Evolutionary conservation across 768 basidiomycete species (phyloP).

Genomic region (Chalciporus sphaerocephalus): DNA sequence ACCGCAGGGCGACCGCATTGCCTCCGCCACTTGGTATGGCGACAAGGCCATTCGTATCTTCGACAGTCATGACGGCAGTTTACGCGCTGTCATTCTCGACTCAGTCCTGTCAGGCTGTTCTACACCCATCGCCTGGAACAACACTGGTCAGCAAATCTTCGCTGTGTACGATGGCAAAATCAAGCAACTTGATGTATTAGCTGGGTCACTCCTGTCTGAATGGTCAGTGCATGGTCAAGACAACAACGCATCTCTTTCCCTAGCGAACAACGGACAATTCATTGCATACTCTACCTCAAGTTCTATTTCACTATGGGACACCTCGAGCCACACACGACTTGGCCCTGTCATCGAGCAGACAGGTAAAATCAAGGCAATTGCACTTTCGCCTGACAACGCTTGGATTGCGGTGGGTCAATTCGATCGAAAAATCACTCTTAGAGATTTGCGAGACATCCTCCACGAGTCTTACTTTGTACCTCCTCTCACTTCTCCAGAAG

Average conservation of each 20-base stretch:
- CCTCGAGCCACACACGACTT: background rate
- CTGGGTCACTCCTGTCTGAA: background rate
- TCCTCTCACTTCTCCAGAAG: background rate
- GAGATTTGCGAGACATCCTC: background rate
- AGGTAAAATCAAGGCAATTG: background rate
- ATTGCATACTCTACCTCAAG: accelerated
- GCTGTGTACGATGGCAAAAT: background rate
- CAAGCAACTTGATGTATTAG: conserved; percentile 3
- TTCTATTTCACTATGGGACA: conserved; percentile 1
- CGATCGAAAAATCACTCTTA: background rate
- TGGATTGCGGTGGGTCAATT: background rate
- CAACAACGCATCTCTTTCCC: background rate
- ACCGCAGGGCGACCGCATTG: conserved; percentile 4
- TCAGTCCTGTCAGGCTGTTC: background rate
- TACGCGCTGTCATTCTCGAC: conserved; percentile 1
- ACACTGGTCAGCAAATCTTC: conserved; percentile 3
- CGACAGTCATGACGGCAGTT: background rate
- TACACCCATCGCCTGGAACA: conserved; percentile 1
- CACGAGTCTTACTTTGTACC: background rate
- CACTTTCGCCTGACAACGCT: background rate
- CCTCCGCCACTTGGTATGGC: background rate
- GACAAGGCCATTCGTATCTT: conserved; percentile 4
- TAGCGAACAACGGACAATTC: conserved; percentile 1
- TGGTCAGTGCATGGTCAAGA: background rate
- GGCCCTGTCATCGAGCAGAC: background rate